A percentile compares a stretch with the other conserved stretches of the same genome.
Evolutionary conservation across 164 flowering plant genomes (phyloP).

Genomic region (Hamamelis virginiana): DNA sequence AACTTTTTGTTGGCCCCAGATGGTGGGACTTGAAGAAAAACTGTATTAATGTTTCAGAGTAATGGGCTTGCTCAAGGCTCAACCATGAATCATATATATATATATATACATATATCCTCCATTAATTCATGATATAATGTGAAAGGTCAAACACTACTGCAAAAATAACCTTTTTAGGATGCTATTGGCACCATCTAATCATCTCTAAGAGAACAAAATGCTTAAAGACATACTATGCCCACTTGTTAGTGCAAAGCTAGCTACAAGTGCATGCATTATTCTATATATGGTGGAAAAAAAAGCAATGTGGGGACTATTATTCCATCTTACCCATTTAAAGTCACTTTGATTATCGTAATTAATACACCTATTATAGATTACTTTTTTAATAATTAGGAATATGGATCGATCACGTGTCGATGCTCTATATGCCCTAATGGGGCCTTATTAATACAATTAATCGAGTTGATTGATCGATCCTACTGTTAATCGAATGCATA

Average conservation of each 20-base stretch:
- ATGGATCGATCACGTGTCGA: no score
- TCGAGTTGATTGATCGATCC: no score
- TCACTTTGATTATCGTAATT: conserved; percentile 3
- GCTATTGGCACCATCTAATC: conserved; percentile 19
- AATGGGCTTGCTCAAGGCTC: background rate
- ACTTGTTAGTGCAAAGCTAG: conserved; percentile 15
- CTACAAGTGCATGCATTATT: conserved; percentile 8
- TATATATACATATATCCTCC: no score
- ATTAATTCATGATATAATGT: background rate
- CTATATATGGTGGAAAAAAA: conserved; percentile 6
- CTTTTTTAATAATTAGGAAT: background rate
- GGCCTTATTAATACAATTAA: no score
- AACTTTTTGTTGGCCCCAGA: conserved; percentile 17
- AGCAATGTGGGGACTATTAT: conserved; percentile 15
- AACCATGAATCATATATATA: no score
- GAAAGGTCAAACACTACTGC: conserved; percentile 8
- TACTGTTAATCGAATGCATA: no score
- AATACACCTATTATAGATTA: background rate
- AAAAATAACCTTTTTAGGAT: conserved; percentile 16
- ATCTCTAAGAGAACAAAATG: conserved; percentile 16
- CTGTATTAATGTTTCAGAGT: background rate
- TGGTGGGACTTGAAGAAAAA: conserved; percentile 3
- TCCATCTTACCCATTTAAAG: conserved; percentile 20
- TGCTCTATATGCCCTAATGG: no score
- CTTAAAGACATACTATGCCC: conserved; percentile 11